phyloP scores from a whole-genome alignment of 495 filamentous ascomycete species.

The Physcia stellaris region DNA sequence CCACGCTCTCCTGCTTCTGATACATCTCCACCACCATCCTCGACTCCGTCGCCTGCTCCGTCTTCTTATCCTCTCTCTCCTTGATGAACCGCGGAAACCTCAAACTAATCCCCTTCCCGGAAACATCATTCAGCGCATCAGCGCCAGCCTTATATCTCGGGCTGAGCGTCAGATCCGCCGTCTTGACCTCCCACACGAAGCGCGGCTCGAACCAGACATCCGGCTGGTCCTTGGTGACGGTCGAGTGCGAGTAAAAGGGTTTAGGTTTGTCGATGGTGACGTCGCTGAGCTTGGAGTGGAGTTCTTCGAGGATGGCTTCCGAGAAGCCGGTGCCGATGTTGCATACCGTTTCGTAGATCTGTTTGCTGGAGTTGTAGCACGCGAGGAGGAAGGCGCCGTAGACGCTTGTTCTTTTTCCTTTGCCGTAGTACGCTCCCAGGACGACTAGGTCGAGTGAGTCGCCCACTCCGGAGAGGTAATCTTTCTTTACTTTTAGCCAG shows the following conservation, averaged over 20 bases:
- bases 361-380: conserved; percentile 67
- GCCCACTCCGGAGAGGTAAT: conserved; percentile 84
- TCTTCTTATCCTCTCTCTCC: conserved; percentile 82
- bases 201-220: conserved; percentile 97
- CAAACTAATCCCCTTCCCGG: conserved; percentile 73
- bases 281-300: conserved; percentile 56
- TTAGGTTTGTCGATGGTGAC: conserved; percentile 79
- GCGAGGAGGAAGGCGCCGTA: conserved; percentile 93
- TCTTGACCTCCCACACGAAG: conserved; percentile 94
- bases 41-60: conserved; percentile 74
- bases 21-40: conserved; percentile 93
- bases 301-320: conserved; percentile 68
- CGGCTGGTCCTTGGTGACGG: conserved; percentile 76
- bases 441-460: conserved; percentile 96
- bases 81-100: conserved; percentile 89
- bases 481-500: conserved; percentile 98
- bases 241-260: conserved; percentile 82
- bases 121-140: conserved; percentile 44
- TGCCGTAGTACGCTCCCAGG: conserved; percentile 84
- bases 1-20: conserved; percentile 77
- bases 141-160: conserved; percentile 75
- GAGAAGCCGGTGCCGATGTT: conserved; percentile 98
- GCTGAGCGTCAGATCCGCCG: conserved; percentile 84
- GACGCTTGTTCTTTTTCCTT: conserved; percentile 84
- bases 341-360: conserved; percentile 88